These are phyloP conservation scores for Hemisphaericaspora xylanilytica DNA, from an alignment of 1,139 yeast genomes.

Conservation along the genomic window DNA sequence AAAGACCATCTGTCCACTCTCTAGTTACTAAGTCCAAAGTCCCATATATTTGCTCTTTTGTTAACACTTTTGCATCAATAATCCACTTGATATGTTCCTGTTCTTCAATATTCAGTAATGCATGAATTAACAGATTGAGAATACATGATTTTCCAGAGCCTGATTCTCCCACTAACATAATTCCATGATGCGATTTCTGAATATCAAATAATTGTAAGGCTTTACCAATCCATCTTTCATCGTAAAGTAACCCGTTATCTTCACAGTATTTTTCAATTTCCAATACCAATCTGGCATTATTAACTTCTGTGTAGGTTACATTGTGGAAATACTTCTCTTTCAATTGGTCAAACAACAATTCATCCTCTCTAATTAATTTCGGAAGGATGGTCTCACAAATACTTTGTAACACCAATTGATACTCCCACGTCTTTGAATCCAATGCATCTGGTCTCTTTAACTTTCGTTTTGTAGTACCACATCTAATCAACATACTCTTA, in stretches of 20 bases:
- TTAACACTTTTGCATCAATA: slow-evolving; percentile 74
- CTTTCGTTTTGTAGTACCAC: slow-evolving; percentile 50
- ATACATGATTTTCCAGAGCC: slow-evolving; percentile 73
- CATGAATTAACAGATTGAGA: slow-evolving; percentile 48
- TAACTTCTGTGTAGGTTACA: slow-evolving; percentile 14
- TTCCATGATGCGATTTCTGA: slow-evolving; percentile 70
- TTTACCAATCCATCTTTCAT: slow-evolving; percentile 52
- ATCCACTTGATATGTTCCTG: slow-evolving; percentile 41
- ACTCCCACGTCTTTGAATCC: slow-evolving; percentile 26
- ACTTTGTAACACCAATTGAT: slow-evolving; percentile 48
- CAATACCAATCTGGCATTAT: slow-evolving; percentile 17
- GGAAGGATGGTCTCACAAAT: slow-evolving; percentile 64
- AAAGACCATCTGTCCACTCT: slow-evolving; percentile 91
- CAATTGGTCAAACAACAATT: slow-evolving; percentile 31
- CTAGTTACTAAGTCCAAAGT: slow-evolving; percentile 69
- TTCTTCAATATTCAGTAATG: slow-evolving; percentile 36
- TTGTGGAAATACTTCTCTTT: slow-evolving; percentile 26
- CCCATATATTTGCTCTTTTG: slow-evolving; percentile 72
- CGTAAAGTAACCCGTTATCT: slow-evolving; percentile 21
- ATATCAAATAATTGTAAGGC: slow-evolving; percentile 62
- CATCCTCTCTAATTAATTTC: slow-evolving; percentile 56
- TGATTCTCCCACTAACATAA: slow-evolving; percentile 76
- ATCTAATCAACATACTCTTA: slow-evolving; percentile 59
- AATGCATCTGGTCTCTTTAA: slow-evolving; percentile 2
- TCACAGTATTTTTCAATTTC: slow-evolving; percentile 16